Percentiles rank a stretch among this genome's conserved stretches.
Evolutionary conservation across 768 basidiomycete genomes (phyloP).

Genomic region (Mycena filopes): DNA sequence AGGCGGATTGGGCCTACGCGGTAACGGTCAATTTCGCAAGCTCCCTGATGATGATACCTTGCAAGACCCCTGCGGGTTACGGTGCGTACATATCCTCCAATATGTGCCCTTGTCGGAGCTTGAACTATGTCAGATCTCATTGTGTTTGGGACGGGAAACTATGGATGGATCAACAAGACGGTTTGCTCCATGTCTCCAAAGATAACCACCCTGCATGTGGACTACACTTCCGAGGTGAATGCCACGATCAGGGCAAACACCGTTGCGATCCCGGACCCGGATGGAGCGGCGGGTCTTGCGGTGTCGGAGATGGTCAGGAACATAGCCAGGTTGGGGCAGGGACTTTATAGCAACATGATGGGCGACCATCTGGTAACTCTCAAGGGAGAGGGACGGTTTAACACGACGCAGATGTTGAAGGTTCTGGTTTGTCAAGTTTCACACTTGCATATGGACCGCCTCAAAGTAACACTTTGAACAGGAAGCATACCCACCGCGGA

Average conservation of each 20-base stretch:
- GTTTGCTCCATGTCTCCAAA: background rate
- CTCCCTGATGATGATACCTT: no score
- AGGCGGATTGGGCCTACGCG: no score
- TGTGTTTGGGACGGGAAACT: background rate
- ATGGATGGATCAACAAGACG: background rate
- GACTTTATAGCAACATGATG: no score
- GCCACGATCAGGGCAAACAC: background rate
- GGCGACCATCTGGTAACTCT: no score
- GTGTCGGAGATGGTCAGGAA: no score
- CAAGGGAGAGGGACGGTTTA: no score
- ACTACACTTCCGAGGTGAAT: background rate
- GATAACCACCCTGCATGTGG: background rate
- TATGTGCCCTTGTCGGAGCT: background rate
- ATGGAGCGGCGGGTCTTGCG: background rate
- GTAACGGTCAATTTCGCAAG: no score
- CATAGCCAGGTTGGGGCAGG: no score
- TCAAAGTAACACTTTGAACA: background rate
- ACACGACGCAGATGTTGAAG: no score
- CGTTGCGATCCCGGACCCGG: background rate
- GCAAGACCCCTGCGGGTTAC: background rate
- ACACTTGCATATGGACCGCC: no score
- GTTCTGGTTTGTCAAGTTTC: no score
- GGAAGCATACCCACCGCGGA: background rate
- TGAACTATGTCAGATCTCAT: conserved; percentile 1
- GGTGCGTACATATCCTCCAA: background rate